These are phyloP conservation scores for Debaryomycetaceae sp. DNA, from an alignment of 1,139 yeast genomes.

Conservation along the genomic window DNA sequence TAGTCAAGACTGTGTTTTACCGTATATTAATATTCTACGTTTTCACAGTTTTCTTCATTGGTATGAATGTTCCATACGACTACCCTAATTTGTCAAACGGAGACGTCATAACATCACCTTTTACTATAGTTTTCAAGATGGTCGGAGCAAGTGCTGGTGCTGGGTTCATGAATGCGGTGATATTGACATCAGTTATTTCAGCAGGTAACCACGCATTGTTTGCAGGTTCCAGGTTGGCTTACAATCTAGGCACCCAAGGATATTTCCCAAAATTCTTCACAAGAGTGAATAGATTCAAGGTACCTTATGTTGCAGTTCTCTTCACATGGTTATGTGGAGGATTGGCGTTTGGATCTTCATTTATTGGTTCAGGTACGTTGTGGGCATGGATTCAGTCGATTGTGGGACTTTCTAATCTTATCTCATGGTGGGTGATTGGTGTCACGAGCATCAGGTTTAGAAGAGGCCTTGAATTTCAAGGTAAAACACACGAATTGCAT, in stretches of 20 bases:
- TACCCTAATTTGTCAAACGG: conserved; percentile 39
- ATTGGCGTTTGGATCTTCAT: conserved; percentile 42
- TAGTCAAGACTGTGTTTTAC: conserved; percentile 58
- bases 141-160: conserved; percentile 45
- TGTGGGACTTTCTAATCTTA: conserved; percentile 43
- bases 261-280: conserved; percentile 37
- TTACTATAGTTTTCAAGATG: conserved; percentile 60
- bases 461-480: conserved; percentile 34
- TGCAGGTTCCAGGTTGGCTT: conserved; percentile 44
- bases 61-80: conserved; percentile 42
- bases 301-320: conserved; percentile 40
- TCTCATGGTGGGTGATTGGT: conserved; percentile 43
- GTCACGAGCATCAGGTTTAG: conserved; percentile 39
- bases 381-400: conserved; percentile 46
- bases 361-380: conserved; percentile 41
- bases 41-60: conserved; percentile 42
- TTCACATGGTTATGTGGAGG: conserved; percentile 43
- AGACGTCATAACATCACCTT: conserved; percentile 56
- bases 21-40: conserved; percentile 40
- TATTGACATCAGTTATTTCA: conserved; percentile 42
- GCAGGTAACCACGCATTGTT: conserved; percentile 46
- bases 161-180: conserved; percentile 44
- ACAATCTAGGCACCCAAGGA: conserved; percentile 39
- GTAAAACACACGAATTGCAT: conserved; percentile 31
- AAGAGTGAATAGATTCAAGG: conserved; percentile 29